A percentile compares a stretch with the other conserved stretches of the same genome.
phyloP scores from a whole-genome alignment of 129 eudicot species.

The Pittosporum tobira region DNA sequence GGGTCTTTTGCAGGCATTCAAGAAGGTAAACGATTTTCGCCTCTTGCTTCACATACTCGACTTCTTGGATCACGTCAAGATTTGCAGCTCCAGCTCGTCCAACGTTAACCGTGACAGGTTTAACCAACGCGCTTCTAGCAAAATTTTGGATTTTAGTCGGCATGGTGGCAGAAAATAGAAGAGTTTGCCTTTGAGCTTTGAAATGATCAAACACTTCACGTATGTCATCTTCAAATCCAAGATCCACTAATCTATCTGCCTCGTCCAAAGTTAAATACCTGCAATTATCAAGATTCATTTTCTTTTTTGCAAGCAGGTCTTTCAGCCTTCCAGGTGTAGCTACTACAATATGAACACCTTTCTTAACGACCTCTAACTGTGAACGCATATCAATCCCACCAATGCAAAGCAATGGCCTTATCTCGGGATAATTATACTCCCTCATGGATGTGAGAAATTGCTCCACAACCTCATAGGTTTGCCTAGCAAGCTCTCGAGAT shows the following conservation, averaged over 20 bases:
- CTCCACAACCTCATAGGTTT: constrained; percentile 75
- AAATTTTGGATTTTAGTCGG: constrained; percentile 77
- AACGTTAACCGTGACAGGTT: constrained; percentile 68
- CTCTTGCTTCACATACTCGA: constrained; percentile 82
- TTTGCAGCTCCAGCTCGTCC: constrained; percentile 93
- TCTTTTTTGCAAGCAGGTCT: constrained; percentile 78
- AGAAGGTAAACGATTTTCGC: constrained; percentile 79
- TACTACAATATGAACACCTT: constrained; percentile 84
- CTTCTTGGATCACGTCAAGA: constrained; percentile 91
- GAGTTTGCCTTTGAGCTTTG: constrained; percentile 78
- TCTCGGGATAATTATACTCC: constrained; percentile 61
- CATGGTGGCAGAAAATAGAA: constrained; percentile 80
- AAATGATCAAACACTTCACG: constrained; percentile 80
- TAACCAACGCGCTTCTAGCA: constrained; percentile 61
- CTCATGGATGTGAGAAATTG: constrained; percentile 52
- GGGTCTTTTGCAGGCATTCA: constrained; percentile 73
- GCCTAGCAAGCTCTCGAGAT: constrained; percentile 80
- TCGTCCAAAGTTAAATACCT: constrained; percentile 77
- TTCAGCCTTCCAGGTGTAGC: constrained; percentile 88
- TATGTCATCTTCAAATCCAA: constrained; percentile 82
- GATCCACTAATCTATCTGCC: constrained; percentile 78
- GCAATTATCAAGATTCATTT: constrained; percentile 34
- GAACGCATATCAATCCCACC: constrained; percentile 72
- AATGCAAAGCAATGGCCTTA: constrained; percentile 67
- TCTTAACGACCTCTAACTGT: constrained; percentile 71